Base-by-base conservation (phyloP, 2,329 filamentous ascomycete genomes). In the Aaosphaeria arxii region DNA sequence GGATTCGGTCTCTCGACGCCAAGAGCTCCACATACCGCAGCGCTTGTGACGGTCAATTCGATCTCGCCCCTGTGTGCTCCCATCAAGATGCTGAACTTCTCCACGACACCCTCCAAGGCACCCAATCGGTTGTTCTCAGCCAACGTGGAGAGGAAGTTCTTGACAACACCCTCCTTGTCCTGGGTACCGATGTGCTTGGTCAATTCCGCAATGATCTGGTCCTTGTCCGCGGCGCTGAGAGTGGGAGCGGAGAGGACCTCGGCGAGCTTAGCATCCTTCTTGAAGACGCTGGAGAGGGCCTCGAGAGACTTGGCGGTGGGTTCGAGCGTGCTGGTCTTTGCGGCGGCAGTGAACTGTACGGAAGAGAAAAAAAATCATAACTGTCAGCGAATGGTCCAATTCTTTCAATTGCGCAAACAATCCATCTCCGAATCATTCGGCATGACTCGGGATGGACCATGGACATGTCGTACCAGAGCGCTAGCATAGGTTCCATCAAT, bases 401-500 rank as follows among this genome's bases (percentile, higher is more conserved):
- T 11, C 11, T 30, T 46, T 46, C 39, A 30, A 44, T 44, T 35
- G 42, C 33, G 33, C 9, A 9, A 9, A 13, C 33, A 3, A 36
- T 36, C 17, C 17, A 24, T 41, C 11, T 36, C 33, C 13, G 9
- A 13, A 11, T 36, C 9, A 13, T 36, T 36, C 33, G 33, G 9
- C 13, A 9, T 36, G 33, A 36, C 9, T 13, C 13, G 9, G 33
- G 33, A 36, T 11, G 9, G 33, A 9, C 33, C 33, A 36, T 40
- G 46, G 46, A 48, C 51, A 43, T 53, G 24, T 50, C 35, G 74
- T 92, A 99, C 94, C 86, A 99, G 83, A 79, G 94, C 94, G 78
- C 87, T 91, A 73, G 94, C 94, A 79, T 99, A 99, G 72, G 92
- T 97, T 76, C 94, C 94, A 77, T 97, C 94, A 71, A 99, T 79